These are phyloP conservation scores for Agaricus subrufescens DNA, from an alignment of 768 basidiomycete species.

Conservation along the genomic window DNA sequence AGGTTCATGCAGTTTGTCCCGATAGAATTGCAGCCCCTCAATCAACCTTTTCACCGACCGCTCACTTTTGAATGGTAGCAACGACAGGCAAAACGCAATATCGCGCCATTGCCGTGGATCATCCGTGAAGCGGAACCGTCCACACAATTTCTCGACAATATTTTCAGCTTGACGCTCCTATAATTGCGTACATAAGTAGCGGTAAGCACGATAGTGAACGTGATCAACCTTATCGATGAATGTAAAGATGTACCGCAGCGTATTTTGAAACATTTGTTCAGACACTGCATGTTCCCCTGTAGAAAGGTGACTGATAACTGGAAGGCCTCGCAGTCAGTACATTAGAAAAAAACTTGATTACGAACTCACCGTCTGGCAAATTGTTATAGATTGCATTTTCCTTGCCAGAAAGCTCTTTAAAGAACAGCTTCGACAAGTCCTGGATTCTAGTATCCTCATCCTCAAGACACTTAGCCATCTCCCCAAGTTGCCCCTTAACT, in stretches of 20 bases:
- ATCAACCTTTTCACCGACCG: slow-evolving; percentile 94
- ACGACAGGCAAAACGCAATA: slow-evolving; percentile 90
- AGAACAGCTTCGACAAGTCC: slow-evolving; percentile 97
- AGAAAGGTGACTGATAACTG: slow-evolving; percentile 93
- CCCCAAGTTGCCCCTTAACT: slow-evolving; percentile 97
- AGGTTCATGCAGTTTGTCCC: slow-evolving; percentile 92
- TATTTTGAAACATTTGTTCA: slow-evolving; percentile 88
- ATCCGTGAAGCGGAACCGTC: slow-evolving; percentile 84
- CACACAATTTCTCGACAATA: slow-evolving; percentile 96
- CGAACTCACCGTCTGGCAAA: slow-evolving; percentile 77
- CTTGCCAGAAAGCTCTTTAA: slow-evolving; percentile 92
- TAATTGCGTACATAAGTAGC: background rate
- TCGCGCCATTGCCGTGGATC: slow-evolving; percentile 96
- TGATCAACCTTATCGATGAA: slow-evolving; percentile 90
- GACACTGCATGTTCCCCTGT: slow-evolving; percentile 89
- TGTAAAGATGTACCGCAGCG: slow-evolving; percentile 90
- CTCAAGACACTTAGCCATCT: slow-evolving; percentile 99
- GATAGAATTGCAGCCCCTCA: slow-evolving; percentile 88
- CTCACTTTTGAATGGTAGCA: slow-evolving; percentile 96
- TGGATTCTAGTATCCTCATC: slow-evolving; percentile 83
- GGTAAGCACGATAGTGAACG: background rate
- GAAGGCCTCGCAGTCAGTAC: slow-evolving; percentile 8
- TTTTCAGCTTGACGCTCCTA: slow-evolving; percentile 98
- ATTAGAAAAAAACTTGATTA: background rate
- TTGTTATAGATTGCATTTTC: slow-evolving; percentile 99